These are phyloP conservation scores for Alternaria gansuensis DNA, from an alignment of 2,329 filamentous ascomycete genomes.

Conservation along the genomic window DNA sequence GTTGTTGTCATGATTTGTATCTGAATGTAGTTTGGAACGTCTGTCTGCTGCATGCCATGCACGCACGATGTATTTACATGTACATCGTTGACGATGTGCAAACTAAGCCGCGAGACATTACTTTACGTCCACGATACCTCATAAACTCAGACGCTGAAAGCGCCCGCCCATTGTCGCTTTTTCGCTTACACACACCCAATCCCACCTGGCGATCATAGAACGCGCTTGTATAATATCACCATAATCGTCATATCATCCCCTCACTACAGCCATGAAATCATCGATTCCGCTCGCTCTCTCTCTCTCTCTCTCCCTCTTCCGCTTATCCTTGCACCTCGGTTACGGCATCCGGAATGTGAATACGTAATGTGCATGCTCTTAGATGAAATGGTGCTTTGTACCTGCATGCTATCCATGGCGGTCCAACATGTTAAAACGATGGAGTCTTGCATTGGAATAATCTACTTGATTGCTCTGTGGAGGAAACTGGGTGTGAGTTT, in stretches of 20 bases:
- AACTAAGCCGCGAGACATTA: background rate
- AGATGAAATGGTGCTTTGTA: background rate
- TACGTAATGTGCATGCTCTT: background rate
- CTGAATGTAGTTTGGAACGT: too few species aligned
- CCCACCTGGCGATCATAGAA: conserved; percentile 9
- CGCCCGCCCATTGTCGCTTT: background rate
- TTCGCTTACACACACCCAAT: background rate
- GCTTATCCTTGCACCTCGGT: conserved; percentile 2
- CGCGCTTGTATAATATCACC: background rate
- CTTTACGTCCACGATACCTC: background rate
- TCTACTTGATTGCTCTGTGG: background rate
- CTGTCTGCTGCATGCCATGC: too few species aligned
- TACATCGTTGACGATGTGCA: background rate
- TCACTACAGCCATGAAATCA: too few species aligned
- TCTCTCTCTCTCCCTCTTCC: background rate
- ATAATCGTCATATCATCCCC: background rate
- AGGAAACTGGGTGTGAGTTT: background rate
- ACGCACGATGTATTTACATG: too few species aligned
- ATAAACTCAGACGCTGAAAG: background rate
- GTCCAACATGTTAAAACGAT: background rate
- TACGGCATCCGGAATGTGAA: background rate
- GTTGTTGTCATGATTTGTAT: too few species aligned
- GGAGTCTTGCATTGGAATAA: background rate
- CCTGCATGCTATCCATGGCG: background rate
- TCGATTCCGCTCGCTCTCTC: background rate